These are phyloP conservation scores for Dendrobium nobile DNA, from an alignment of 106 monocot genomes.

Conservation along the genomic window DNA sequence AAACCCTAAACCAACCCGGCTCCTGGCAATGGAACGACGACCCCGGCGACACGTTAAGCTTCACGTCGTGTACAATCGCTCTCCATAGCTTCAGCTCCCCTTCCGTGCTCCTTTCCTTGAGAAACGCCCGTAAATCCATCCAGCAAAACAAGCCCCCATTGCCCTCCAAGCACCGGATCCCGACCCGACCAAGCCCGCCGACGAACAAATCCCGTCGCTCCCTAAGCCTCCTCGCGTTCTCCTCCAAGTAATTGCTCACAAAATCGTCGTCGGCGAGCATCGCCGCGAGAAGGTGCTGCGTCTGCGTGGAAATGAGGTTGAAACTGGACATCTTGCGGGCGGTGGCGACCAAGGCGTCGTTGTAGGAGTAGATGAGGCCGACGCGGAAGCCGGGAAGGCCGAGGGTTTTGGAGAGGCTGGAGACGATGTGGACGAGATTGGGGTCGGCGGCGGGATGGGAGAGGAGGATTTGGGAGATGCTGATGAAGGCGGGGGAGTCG, in stretches of 20 bases:
- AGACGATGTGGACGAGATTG: slow-evolving; percentile 48
- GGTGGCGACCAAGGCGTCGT: slow-evolving; percentile 38
- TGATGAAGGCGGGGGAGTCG: slow-evolving; percentile 12
- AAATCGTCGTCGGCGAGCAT: slow-evolving; percentile 54
- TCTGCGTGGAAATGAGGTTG: slow-evolving; percentile 63
- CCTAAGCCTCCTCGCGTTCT: slow-evolving; percentile 24
- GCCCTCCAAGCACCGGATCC: slow-evolving; percentile 35
- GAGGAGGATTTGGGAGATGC: slow-evolving; percentile 38
- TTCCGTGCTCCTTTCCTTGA: slow-evolving; percentile 27
- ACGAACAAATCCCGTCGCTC: slow-evolving; percentile 27
- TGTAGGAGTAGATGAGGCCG: slow-evolving; percentile 71
- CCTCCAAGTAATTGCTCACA: slow-evolving; percentile 21
- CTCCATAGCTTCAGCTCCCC: slow-evolving; percentile 50
- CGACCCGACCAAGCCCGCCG: slow-evolving; percentile 14
- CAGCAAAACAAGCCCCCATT: slow-evolving; percentile 67
- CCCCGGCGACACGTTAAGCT: slow-evolving; percentile 37
- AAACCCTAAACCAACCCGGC: slow-evolving; percentile 70
- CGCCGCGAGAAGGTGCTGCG: slow-evolving; percentile 40
- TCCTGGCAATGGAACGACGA: slow-evolving; percentile 34
- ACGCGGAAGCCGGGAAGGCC: slow-evolving; percentile 70
- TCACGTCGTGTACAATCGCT: slow-evolving; percentile 40
- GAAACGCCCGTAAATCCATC: slow-evolving; percentile 58
- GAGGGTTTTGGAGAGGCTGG: slow-evolving; percentile 56
- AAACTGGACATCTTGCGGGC: slow-evolving; percentile 71
- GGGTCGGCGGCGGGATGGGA: slow-evolving; percentile 8